Conservation (phyloP, 768 basidiomycete species). For the Mrakia frigida region DNA sequence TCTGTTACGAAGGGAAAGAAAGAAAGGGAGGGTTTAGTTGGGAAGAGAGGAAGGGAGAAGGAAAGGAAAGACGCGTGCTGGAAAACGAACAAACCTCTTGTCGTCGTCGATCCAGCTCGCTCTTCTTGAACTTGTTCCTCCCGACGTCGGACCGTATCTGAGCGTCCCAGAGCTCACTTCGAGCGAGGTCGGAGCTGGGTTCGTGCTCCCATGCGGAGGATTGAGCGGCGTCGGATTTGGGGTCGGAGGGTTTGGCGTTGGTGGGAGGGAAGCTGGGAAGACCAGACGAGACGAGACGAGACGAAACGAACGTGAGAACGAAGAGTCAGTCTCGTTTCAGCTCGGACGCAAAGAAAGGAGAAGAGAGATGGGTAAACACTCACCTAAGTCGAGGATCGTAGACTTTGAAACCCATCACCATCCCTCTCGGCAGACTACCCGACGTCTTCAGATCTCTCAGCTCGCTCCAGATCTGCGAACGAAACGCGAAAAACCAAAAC, state of each 20-base stretch:
- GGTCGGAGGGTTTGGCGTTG: constrained; percentile 53
- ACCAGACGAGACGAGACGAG: no score
- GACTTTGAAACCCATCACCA: constrained; percentile 71
- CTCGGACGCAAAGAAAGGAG: background rate
- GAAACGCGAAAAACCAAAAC: background rate
- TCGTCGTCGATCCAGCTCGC: constrained; percentile 77
- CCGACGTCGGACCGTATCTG: constrained; percentile 51
- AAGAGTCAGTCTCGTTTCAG: background rate
- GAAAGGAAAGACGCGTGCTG: background rate
- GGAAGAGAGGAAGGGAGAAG: background rate
- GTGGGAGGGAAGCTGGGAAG: constrained; percentile 71
- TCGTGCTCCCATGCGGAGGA: constrained; percentile 46
- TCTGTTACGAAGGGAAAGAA: constrained; percentile 47
- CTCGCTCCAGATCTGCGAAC: constrained; percentile 60
- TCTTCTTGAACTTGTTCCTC: constrained; percentile 68
- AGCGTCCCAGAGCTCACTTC: constrained; percentile 66
- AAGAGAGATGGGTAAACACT: constrained; percentile 34
- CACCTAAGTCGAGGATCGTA: constrained; percentile 83
- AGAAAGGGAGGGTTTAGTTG: background rate
- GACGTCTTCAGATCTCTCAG: constrained; percentile 60
- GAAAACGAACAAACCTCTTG: constrained; percentile 53
- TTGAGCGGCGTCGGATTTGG: constrained; percentile 38
- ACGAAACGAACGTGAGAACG: background rate
- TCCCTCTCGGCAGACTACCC: constrained; percentile 64
- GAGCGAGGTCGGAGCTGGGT: constrained; percentile 59